These are phyloP conservation scores for Epichloe brachyelytri DNA, from an alignment of 2,329 filamentous ascomycete genomes.

Conservation along the genomic window DNA sequence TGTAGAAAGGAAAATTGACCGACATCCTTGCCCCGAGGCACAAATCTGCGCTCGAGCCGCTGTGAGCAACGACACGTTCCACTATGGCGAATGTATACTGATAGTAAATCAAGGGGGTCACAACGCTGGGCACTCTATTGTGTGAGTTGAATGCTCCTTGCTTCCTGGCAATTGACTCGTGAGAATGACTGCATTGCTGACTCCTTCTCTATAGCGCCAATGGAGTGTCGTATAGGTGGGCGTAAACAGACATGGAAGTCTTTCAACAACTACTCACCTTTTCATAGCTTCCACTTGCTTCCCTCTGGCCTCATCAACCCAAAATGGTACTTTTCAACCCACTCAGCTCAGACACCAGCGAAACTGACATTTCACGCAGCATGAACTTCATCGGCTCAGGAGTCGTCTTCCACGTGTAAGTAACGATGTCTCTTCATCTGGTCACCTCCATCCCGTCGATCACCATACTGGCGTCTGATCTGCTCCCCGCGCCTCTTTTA, in stretches of 20 bases:
- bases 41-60: conserved; percentile 22
- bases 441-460: too few relatives aligned
- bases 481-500: too few relatives aligned
- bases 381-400: conserved; percentile 64
- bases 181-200: not conserved
- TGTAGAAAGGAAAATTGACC: conserved; percentile 24
- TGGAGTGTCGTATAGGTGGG: conserved; percentile 24
- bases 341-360: too few relatives aligned
- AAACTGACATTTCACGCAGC: not conserved
- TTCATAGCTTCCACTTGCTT: conserved; percentile 42
- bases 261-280: not conserved
- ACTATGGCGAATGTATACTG: not conserved
- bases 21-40: conserved; percentile 20
- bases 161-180: conserved; percentile 4
- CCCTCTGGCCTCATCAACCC: conserved; percentile 63
- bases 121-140: conserved; percentile 16
- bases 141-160: conserved; percentile 7
- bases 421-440: too few relatives aligned
- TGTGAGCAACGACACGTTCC: conserved; percentile 13
- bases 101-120: conserved; percentile 15
- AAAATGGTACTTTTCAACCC: conserved; percentile 22
- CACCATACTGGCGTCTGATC: too few relatives aligned
- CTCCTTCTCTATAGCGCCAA: conserved; percentile 11
- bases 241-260: conserved; percentile 7
- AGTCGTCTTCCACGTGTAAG: conserved; percentile 45